A percentile compares a stretch with the other conserved stretches of the same genome.
phyloP scores from a whole-genome alignment of 2,329 filamentous ascomycete species.

The Aureobasidium sp. region DNA sequence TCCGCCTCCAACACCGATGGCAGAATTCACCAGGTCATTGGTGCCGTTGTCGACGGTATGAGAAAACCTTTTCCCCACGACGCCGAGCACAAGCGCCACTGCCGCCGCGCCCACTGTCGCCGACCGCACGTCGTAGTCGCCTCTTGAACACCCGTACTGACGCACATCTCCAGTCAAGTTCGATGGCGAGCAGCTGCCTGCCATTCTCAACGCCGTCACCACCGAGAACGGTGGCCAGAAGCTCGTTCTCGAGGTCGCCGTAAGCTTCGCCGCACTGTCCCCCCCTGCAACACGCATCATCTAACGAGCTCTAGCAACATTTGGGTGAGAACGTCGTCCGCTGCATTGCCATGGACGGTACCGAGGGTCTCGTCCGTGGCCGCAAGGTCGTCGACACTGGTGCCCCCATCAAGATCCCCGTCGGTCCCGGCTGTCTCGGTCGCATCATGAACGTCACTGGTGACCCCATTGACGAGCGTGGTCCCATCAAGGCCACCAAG shows the following conservation, averaged over 20 bases:
- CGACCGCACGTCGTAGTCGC: background rate
- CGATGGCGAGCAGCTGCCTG: constrained; percentile 82
- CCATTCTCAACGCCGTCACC: constrained; percentile 95
- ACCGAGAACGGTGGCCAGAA: constrained; percentile 88
- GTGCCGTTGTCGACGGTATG: constrained; percentile 97
- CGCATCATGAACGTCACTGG: constrained; percentile 99
- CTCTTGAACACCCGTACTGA: background rate
- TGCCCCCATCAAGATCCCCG: constrained; percentile 90
- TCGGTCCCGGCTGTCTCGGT: constrained; percentile 86
- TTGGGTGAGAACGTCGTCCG: constrained; percentile 98
- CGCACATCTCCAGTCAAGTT: constrained; percentile 71
- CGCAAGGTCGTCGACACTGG: constrained; percentile 80
- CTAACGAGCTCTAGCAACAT: constrained; percentile 68
- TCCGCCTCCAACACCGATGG: constrained; percentile 48
- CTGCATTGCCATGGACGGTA: constrained; percentile 99
- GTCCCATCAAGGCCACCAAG: constrained; percentile 91
- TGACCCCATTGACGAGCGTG: constrained; percentile 99
- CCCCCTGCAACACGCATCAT: constrained; percentile 20
- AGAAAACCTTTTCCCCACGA: constrained; percentile 17
- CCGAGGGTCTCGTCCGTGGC: constrained; percentile 97
- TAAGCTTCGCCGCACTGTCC: constrained; percentile 48
- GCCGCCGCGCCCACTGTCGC: constrained; percentile 5
- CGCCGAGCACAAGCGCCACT: constrained; percentile 15
- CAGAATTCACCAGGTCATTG: constrained; percentile 78
- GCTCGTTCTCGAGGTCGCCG: constrained; percentile 91